A percentile compares a stretch with the other conserved stretches of the same genome.
phyloP scores from a whole-genome alignment of 2,329 filamentous ascomycete genomes.

The Talaromyces albobiverticillius region DNA sequence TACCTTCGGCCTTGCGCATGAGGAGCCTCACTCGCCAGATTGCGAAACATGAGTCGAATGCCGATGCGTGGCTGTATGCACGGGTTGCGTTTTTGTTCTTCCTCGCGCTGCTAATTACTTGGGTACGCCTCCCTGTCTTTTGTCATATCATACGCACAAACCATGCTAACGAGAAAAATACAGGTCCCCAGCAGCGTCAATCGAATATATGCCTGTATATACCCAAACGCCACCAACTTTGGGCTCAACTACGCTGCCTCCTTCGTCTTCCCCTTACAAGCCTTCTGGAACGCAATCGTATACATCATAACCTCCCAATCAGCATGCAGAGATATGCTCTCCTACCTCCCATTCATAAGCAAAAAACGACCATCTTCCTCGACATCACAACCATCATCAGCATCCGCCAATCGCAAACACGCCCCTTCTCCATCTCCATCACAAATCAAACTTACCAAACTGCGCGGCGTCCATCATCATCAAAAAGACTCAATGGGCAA shows the following conservation, averaged over 20 bases:
- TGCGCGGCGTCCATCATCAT: not conserved
- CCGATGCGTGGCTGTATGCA: conserved; percentile 28
- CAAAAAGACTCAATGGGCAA: conserved; percentile 9
- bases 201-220: conserved; percentile 64
- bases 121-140: conserved; percentile 19
- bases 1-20: conserved; percentile 28
- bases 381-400: not conserved
- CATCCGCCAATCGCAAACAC: not conserved
- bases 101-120: conserved; percentile 32
- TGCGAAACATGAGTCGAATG: conserved; percentile 25
- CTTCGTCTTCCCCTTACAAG: conserved; percentile 71
- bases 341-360: not conserved
- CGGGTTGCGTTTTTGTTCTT: conserved; percentile 29
- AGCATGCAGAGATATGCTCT: conserved; percentile 10
- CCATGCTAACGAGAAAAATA: not conserved
- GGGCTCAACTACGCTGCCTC: conserved; percentile 65
- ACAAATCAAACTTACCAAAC: conserved; percentile 4
- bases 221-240: conserved; percentile 50
- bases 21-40: conserved; percentile 13
- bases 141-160: not conserved
- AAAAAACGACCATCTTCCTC: not conserved
- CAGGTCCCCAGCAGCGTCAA: conserved; percentile 67
- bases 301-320: conserved; percentile 62
- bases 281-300: conserved; percentile 75
- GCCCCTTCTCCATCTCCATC: conserved; percentile 6